Evolutionary conservation across 2,329 filamentous ascomycete genomes (phyloP), one percentile per base, ranked within the genome.

Genomic region (Zelopaecilomyces penicillatus): DNA sequence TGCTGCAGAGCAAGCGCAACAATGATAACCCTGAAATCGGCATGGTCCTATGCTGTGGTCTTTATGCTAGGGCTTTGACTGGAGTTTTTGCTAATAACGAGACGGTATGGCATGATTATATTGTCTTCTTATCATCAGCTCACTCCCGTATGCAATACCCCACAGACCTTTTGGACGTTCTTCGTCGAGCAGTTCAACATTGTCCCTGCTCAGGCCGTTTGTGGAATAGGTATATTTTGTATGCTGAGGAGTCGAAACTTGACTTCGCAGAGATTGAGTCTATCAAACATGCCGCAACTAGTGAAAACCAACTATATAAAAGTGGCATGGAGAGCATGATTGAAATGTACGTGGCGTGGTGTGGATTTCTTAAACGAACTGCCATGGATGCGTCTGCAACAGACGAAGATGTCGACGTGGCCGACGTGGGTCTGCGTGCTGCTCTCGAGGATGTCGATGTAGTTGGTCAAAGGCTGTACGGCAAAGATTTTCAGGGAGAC

Each of bases 341-440:
- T 47, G 88, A 95, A 56, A 87, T 97, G 58, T 89, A 96, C 58
- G 82, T 87, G 43, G 85, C 90, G 0, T 98, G 93, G 93, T 96
- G 91, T 59, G 89, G 88, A 41, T 97, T 91, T 55, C 74, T 98
- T 19, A 88, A 91, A 53, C 84, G 93, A 27, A 83, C 83, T 40
- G 88, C 91, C 12, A 89, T 95, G 69, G 73, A 81, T 45, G 74
- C 80, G 1, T 79, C 80, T 47, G 80, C 85, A 1, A 79, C 78
- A 2, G 86, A 91, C 46, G 90, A 96, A 59, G 87, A 91, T 43
- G 75, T 85, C 30, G 90, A 96, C 59, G 80, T 95, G 39, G 91
- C 91, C 6, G 89, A 97, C 59, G 85, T 95, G 36, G 91, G 89
- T 8, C 82, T 98, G 47, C 78, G 82, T 30, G 87, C 87, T 6